Conservation (phyloP, 768 basidiomycete species). For the Suillus luteus region DNA sequence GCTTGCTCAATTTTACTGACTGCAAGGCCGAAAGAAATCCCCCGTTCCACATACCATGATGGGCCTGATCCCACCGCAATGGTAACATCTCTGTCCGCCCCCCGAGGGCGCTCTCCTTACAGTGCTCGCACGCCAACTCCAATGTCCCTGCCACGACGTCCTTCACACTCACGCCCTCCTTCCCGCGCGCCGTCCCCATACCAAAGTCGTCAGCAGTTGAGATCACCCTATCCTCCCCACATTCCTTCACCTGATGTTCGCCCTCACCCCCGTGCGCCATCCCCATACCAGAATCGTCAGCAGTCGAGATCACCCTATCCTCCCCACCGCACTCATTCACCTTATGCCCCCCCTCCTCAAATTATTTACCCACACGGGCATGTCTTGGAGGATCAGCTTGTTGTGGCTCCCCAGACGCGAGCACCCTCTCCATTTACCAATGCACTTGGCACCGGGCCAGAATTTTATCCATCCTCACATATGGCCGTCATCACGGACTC, state of each 20-base stretch:
- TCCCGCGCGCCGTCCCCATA: constrained; percentile 31
- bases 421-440: constrained; percentile 59
- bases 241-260: constrained; percentile 18
- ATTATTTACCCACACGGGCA: constrained; percentile 56
- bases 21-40: constrained; percentile 47
- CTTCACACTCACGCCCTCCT: constrained; percentile 17
- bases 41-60: constrained; percentile 37
- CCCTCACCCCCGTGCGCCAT: constrained; percentile 23
- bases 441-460: constrained; percentile 31
- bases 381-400: constrained; percentile 54
- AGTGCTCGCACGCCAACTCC: constrained; percentile 13
- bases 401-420: constrained; percentile 37
- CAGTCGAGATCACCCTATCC: background rate
- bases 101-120: constrained; percentile 32
- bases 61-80: constrained; percentile 34
- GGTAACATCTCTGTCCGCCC: constrained; percentile 36
- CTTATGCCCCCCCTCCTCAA: constrained; percentile 25
- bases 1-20: constrained; percentile 46
- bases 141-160: constrained; percentile 24
- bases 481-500: constrained; percentile 37
- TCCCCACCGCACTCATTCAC: constrained; percentile 17
- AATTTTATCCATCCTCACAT: constrained; percentile 27
- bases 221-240: constrained; percentile 4
- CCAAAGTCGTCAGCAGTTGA: constrained; percentile 7
- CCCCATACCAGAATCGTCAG: constrained; percentile 22